phyloP scores from a whole-genome alignment of 352 stramenopile genomes.

The Blastocystis sp. region DNA sequence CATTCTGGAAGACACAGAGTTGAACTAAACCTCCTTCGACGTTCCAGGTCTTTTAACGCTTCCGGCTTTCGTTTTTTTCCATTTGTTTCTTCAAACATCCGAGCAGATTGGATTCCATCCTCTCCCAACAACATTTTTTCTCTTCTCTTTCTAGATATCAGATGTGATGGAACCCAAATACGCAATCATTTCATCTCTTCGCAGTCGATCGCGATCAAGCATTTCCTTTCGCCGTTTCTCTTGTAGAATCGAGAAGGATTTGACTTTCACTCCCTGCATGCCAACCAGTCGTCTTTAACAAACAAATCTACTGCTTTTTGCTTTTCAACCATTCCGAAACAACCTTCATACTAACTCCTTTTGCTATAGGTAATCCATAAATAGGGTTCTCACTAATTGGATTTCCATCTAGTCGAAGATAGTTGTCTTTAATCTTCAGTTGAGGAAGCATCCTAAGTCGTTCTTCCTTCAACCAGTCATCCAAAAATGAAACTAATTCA shows the following conservation, averaged over 20 bases:
- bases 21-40: neutral
- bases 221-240: constrained; percentile 7
- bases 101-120: neutral
- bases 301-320: neutral
- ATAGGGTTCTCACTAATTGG: neutral
- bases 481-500: constrained; percentile 45
- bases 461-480: constrained; percentile 45
- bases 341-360: constrained; percentile 11
- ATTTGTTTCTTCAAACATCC: neutral
- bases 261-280: constrained; percentile 16
- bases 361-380: neutral
- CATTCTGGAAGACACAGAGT: constrained; percentile 58
- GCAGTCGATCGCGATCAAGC: neutral
- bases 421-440: constrained; percentile 29
- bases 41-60: neutral
- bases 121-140: constrained; percentile 3
- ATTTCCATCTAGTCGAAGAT: constrained; percentile 15
- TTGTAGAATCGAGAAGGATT: constrained; percentile 46
- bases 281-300: neutral
- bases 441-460: neutral
- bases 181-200: constrained; percentile 3
- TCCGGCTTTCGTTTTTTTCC: neutral
- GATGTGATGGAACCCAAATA: neutral
- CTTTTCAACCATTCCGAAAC: constrained; percentile 12
- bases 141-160: constrained; percentile 21